Evolutionary conservation across 2,329 filamentous ascomycete genomes (phyloP).

Genomic region (Colletotrichum sp.): DNA sequence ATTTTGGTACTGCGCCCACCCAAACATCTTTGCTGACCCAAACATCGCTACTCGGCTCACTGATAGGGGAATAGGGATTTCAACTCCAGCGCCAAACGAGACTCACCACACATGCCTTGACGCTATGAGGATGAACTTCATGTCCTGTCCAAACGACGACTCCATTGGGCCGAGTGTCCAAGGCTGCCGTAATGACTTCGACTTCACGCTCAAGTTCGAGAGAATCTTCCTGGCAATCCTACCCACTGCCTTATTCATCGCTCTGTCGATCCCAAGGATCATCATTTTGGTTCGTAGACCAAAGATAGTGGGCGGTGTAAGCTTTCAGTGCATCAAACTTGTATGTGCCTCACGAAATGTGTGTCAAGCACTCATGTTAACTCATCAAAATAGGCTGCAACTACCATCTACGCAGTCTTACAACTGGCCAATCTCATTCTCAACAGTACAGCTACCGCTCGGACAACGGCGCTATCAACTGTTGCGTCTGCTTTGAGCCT

Average conservation of each 20-base stretch:
- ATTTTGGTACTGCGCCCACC: not conserved
- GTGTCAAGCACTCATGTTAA: not conserved
- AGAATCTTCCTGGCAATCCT: slow-evolving; percentile 40
- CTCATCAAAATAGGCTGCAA: not conserved
- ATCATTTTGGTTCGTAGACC: slow-evolving; percentile 28
- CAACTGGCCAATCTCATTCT: not conserved
- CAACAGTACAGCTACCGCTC: not conserved
- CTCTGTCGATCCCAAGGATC: slow-evolving; percentile 31
- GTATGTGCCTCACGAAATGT: not conserved
- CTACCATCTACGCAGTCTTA: not conserved
- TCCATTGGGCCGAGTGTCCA: slow-evolving; percentile 39
- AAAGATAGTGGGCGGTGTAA: slow-evolving; percentile 28
- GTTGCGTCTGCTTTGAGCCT: slow-evolving; percentile 30
- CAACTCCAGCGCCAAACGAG: not conserved
- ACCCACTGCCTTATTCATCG: slow-evolving; percentile 36
- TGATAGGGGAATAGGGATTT: not conserved
- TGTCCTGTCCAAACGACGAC: slow-evolving; percentile 28
- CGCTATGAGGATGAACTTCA: not conserved
- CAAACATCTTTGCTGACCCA: not conserved
- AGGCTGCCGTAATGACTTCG: slow-evolving; percentile 44
- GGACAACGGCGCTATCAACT: not conserved
- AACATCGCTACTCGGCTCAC: not conserved
- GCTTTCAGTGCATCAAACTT: slow-evolving; percentile 30
- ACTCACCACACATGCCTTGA: not conserved
- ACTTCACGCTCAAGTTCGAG: slow-evolving; percentile 49